A percentile compares a stretch with the other conserved stretches of the same genome.
Conservation (phyloP, 2,329 filamentous ascomycete species). For the Scleromitrula shiraiana region DNA sequence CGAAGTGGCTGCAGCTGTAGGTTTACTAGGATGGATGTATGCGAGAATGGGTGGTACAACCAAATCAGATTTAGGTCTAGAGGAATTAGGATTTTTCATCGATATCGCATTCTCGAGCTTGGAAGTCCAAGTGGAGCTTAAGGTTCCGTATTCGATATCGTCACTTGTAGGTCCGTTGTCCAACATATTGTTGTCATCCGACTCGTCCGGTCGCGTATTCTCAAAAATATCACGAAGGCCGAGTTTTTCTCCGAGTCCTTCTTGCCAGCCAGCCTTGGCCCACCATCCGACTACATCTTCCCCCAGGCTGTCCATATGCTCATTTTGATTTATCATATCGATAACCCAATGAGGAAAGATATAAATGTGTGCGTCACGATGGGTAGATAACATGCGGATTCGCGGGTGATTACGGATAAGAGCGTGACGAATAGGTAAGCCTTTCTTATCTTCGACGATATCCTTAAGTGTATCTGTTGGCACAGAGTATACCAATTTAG, state of each 20-base stretch:
- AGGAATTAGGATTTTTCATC: background rate
- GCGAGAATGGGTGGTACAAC: slow-evolving; percentile 67
- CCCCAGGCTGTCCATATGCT: slow-evolving; percentile 76
- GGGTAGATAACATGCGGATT: slow-evolving; percentile 71
- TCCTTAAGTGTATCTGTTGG: slow-evolving; percentile 87
- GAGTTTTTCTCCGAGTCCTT: slow-evolving; percentile 70
- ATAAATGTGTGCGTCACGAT: slow-evolving; percentile 90
- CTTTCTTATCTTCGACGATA: slow-evolving; percentile 65
- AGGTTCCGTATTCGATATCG: slow-evolving; percentile 22
- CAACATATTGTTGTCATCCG: slow-evolving; percentile 25
- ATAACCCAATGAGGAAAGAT: slow-evolving; percentile 89
- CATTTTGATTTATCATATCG: slow-evolving; percentile 72
- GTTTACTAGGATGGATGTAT: slow-evolving; percentile 61
- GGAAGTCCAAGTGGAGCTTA: slow-evolving; percentile 29
- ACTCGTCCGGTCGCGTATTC: slow-evolving; percentile 34
- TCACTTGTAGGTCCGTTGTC: slow-evolving; percentile 24
- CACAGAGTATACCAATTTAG: slow-evolving; percentile 76
- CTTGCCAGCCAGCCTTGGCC: slow-evolving; percentile 91
- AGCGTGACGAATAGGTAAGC: slow-evolving; percentile 65
- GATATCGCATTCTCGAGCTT: slow-evolving; percentile 9
- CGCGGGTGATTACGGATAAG: slow-evolving; percentile 67
- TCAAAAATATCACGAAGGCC: slow-evolving; percentile 60
- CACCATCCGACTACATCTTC: slow-evolving; percentile 93
- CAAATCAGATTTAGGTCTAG: slow-evolving; percentile 27
- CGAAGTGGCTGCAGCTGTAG: too few species aligned